Evolutionary conservation across 2,329 filamentous ascomycete genomes (phyloP), one percentile per base, ranked within the genome.

Genomic region (Lomentospora prolificans): DNA sequence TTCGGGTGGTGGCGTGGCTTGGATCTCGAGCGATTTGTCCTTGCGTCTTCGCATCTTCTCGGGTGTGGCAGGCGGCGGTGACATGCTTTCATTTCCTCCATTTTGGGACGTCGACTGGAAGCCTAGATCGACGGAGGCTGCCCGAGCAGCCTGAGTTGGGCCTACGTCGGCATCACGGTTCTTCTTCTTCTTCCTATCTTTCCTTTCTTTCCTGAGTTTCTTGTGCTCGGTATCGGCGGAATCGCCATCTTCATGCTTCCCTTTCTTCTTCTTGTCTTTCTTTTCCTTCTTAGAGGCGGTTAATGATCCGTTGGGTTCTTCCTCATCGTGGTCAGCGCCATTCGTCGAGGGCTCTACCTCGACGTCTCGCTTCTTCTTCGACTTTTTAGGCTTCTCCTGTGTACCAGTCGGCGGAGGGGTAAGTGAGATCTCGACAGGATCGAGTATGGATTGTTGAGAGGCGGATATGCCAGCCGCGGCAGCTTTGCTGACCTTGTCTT

Each of bases 111-210:
- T 10, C 24, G 22, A 3, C 24, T 48, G 17, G 10, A 19, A 48
- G 22, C 44, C 44, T 22, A 48, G 44, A 10, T 48, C 44, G 22
- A 25, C 44, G 2, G 44, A 48, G 22, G 44, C 44, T 48, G 22
- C 44, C 44, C 44, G 51, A 56, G 28, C 17, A 27, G 12, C 10
- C 17, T 46, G 31, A 7, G n/a, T 58, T 55, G 7, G 46, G 44
- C 1, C 44, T 56, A 10, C 56, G 55, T 6, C 52, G 48, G 17
- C 52, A 28, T 51, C 50, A 56, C 39, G 19, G 24, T 61, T 58
- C 54, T 67, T 66, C 56, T 67, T 63, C 55, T 67, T 65, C 63
- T 70, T 69, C 59, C 68, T 55, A 17, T 68, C 64, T 58, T 69
- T 65, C 57, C 70, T 69, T 48, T 63, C 64, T 51, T 61, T 64